phyloP scores from a whole-genome alignment of 1,139 yeast species.

The Debaryomyces robertsiae region DNA sequence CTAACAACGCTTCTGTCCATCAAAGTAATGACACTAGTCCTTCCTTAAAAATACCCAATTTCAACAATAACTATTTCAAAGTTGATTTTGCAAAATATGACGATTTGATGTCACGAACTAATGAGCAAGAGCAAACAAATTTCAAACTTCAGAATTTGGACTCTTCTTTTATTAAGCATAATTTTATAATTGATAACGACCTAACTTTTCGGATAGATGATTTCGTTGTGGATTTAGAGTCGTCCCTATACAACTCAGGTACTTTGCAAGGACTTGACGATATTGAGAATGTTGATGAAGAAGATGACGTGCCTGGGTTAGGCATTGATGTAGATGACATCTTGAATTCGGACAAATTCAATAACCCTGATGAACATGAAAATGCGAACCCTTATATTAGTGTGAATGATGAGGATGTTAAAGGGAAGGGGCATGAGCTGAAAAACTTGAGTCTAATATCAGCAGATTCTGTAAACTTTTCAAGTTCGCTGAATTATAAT shows the following conservation, averaged over 20 bases:
- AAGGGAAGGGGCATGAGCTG: conserved; percentile 8
- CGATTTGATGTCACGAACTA: conserved; percentile 19
- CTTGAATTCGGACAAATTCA: conserved; percentile 45
- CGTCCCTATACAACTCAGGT: conserved; percentile 19
- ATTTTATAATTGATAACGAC: conserved; percentile 35
- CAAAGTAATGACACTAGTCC: conserved; percentile 20
- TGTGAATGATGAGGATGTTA: conserved; percentile 6
- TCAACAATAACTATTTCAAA: conserved; percentile 43
- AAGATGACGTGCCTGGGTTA: conserved; percentile 43
- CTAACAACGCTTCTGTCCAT: conserved; percentile 1
- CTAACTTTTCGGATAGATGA: conserved; percentile 44
- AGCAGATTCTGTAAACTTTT: conserved; percentile 11
- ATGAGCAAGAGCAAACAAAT: conserved; percentile 9
- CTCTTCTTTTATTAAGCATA: conserved; percentile 28
- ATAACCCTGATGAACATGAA: conserved; percentile 30
- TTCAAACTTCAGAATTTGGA: conserved; percentile 20
- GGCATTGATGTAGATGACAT: conserved; percentile 52
- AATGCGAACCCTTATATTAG: conserved; percentile 11
- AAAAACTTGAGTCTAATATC: conserved; percentile 12
- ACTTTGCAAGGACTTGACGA: conserved; percentile 29
- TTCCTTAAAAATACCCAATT: conserved; percentile 33
- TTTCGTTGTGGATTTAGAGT: conserved; percentile 36
- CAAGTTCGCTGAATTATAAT: conserved; percentile 21
- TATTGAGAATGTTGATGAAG: conserved; percentile 35
- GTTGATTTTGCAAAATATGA: conserved; percentile 41